Evolutionary conservation across 768 basidiomycete species (phyloP), one percentile per base, ranked within the genome.

Genomic region (Phylloporus rhodoxanthus): DNA sequence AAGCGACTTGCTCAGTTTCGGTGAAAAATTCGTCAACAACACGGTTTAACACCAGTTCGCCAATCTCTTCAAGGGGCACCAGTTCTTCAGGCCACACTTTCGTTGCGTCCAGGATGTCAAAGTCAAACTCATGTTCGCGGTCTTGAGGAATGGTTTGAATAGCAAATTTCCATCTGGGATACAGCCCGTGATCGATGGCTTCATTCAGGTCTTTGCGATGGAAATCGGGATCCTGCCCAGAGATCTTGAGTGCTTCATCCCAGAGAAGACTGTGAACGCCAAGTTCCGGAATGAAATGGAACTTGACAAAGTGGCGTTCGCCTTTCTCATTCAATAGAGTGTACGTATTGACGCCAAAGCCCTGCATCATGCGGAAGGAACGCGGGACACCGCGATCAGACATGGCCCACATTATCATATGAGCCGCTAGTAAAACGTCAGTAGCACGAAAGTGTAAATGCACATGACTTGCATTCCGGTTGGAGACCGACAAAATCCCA

Each of bases 301-400:
- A 93, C 65, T 93, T 94, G 68, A 93, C 91, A 57, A 94, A 94
- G 47, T 77, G 75, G 1, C 82, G 77, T 58, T 90, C 75, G 38
- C 82, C 82, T 23, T 77, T 62, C 0, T 68, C 71, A 57, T 90
- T 90, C 48, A 87, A 58, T 26, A 93, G 74, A 3, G 86, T 83
- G 65, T 76, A 94, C 0, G 90, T 89, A 67, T 95, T 91, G 41
- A 94, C 88, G 2, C 87, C 85, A 45, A 89, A 87, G 7, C 85
- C 92, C 70, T 91, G 87, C 81, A 94, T 88, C 83, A 87, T 90
- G 47, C 91, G 79, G 66, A 73, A 86, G 5, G 89, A 91, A 17
- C 91, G 82, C 13, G 91, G 92, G 51, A 95, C 82, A 4, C 76
- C 81, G 57, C 91, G 81, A 64, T 94, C 91, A 10, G 85, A 88